These are phyloP conservation scores for Xylaria longipes DNA, from an alignment of 495 filamentous ascomycete species.

Conservation along the genomic window DNA sequence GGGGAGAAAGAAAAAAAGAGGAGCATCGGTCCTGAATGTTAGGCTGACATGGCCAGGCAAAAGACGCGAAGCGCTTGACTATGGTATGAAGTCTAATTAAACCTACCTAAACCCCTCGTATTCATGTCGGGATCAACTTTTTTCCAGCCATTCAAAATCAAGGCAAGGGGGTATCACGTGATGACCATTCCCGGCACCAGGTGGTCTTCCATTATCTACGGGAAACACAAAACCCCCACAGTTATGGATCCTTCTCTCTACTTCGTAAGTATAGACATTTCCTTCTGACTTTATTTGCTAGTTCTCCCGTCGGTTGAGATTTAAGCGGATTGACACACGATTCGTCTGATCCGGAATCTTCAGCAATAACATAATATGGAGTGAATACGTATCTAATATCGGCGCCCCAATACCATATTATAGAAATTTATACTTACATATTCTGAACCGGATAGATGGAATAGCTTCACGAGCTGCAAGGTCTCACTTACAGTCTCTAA, in stretches of 20 bases:
- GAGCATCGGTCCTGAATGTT: not conserved
- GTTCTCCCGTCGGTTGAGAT: not conserved
- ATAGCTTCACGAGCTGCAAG: not conserved
- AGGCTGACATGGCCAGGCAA: not conserved
- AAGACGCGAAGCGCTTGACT: not conserved
- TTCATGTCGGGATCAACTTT: slow-evolving; percentile 17
- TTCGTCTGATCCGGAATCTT: not conserved
- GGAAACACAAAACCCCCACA: not conserved
- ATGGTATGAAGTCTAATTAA: slow-evolving; percentile 20
- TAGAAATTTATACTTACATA: not conserved
- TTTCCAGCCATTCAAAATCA: slow-evolving; percentile 5
- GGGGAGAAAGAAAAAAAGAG: not conserved
- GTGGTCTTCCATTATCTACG: not conserved
- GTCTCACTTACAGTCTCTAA: not conserved
- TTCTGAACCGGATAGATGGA: not conserved
- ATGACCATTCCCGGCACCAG: slow-evolving; percentile 6
- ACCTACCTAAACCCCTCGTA: not conserved
- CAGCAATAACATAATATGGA: not conserved
- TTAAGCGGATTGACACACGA: not conserved
- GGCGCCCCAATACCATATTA: not conserved
- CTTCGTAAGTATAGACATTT: not conserved
- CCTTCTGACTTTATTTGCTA: not conserved
- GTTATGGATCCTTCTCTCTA: not conserved
- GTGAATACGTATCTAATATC: not conserved
- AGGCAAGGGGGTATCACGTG: slow-evolving; percentile 1